These are phyloP conservation scores for Paraconiothyrium sp. DNA, from an alignment of 2,329 filamentous ascomycete species.

Conservation along the genomic window DNA sequence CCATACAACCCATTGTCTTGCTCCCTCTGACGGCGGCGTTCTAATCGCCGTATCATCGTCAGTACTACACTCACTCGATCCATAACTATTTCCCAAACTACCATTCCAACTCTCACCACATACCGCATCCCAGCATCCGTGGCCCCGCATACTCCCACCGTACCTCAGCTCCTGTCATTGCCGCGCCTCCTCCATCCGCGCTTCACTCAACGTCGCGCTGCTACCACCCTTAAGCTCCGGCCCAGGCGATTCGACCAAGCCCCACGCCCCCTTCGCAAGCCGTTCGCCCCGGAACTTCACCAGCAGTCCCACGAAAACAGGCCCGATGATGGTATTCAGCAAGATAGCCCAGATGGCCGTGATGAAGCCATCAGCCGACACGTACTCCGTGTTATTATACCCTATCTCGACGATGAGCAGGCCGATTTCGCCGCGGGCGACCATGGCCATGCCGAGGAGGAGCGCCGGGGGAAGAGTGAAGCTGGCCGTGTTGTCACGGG, in stretches of 20 bases:
- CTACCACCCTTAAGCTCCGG: constrained; percentile 15
- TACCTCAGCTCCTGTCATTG: not conserved
- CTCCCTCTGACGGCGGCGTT: too few relatives aligned
- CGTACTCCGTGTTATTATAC: constrained; percentile 39
- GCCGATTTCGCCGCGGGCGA: constrained; percentile 42
- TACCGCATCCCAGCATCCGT: too few relatives aligned
- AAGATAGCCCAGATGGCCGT: constrained; percentile 38
- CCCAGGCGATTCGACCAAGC: constrained; percentile 12
- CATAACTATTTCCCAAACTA: too few relatives aligned
- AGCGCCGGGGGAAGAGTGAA: not conserved
- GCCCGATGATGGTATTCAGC: constrained; percentile 36
- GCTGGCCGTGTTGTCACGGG: not conserved
- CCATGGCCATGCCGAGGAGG: constrained; percentile 37
- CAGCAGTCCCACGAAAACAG: constrained; percentile 32
- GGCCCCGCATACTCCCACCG: too few relatives aligned
- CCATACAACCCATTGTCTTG: too few relatives aligned
- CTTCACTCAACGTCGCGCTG: not conserved
- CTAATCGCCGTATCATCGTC: too few relatives aligned
- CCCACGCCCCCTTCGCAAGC: constrained; percentile 30
- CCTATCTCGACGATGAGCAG: constrained; percentile 41
- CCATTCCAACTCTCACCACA: too few relatives aligned
- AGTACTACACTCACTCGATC: too few relatives aligned
- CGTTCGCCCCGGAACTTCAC: constrained; percentile 31
- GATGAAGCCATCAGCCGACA: constrained; percentile 32
- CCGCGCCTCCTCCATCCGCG: not conserved